Percentiles rank a stretch among this genome's conserved stretches.
Conservation (phyloP, 2,329 filamentous ascomycete genomes). For the Aspergillus pseudoglaucus region DNA sequence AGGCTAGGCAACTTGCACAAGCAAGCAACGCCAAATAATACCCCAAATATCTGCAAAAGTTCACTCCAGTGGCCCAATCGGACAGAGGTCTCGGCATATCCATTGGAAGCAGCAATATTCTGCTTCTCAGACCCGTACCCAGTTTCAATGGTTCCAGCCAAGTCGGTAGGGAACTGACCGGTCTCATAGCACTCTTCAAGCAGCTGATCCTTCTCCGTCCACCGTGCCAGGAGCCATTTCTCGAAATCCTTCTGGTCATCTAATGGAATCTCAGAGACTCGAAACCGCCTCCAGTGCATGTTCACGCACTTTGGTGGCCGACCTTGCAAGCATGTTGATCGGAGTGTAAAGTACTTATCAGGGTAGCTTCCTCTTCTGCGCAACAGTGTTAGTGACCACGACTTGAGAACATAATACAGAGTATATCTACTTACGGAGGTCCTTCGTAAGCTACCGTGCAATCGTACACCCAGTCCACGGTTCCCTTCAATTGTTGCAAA, state of each 20-base stretch:
- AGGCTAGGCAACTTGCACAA: slow-evolving; percentile 24
- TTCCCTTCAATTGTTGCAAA: slow-evolving; percentile 51
- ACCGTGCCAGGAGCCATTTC: slow-evolving; percentile 74
- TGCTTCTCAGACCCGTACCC: slow-evolving; percentile 31
- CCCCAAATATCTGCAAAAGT: slow-evolving; percentile 38
- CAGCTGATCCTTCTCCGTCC: slow-evolving; percentile 86
- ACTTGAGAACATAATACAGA: background rate
- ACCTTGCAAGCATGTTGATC: slow-evolving; percentile 81
- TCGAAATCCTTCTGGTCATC: slow-evolving; percentile 70
- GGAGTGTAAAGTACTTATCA: slow-evolving; percentile 83
- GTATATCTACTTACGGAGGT: slow-evolving; percentile 61
- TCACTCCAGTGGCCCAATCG: slow-evolving; percentile 38
- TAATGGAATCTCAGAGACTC: slow-evolving; percentile 71
- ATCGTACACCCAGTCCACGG: slow-evolving; percentile 60
- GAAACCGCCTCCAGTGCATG: slow-evolving; percentile 90
- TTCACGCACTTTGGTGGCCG: slow-evolving; percentile 90
- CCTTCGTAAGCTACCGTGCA: slow-evolving; percentile 96
- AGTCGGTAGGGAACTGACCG: slow-evolving; percentile 70
- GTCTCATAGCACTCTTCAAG: slow-evolving; percentile 75
- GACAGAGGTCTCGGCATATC: slow-evolving; percentile 40
- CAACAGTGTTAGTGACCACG: slow-evolving; percentile 1
- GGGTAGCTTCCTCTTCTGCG: slow-evolving; percentile 69
- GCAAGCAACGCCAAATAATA: slow-evolving; percentile 29
- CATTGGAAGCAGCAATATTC: slow-evolving; percentile 26
- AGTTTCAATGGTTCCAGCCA: slow-evolving; percentile 45